Conservation (phyloP, 2,329 filamentous ascomycete genomes). For the Scopulariopsis brevicaulis region DNA sequence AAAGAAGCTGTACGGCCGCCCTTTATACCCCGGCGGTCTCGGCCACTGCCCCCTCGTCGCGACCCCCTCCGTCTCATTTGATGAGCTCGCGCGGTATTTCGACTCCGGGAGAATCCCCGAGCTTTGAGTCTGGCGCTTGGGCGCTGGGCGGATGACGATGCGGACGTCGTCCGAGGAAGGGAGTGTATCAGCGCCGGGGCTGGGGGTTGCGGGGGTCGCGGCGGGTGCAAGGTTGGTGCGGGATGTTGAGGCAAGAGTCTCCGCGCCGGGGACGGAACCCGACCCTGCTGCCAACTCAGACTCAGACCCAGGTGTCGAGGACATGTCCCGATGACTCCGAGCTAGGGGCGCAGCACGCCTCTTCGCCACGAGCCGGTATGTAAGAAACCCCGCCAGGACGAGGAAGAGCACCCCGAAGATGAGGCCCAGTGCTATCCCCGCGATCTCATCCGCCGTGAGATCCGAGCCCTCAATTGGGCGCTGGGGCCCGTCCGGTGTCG, state of each 20-base stretch:
- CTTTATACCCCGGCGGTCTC: conserved; percentile 15
- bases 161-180: conserved; percentile 15
- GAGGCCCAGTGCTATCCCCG: conserved; percentile 14
- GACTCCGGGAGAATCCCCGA: conserved; percentile 1
- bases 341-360: conserved; percentile 6
- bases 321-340: conserved; percentile 4
- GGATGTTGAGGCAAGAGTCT: background rate
- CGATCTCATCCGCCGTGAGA: conserved; percentile 15
- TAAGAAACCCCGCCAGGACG: conserved; percentile 9
- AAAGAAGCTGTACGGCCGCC: conserved; percentile 14
- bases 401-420: conserved; percentile 13
- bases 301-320: background rate
- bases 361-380: conserved; percentile 10
- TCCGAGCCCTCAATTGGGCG: conserved; percentile 1
- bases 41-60: conserved; percentile 12
- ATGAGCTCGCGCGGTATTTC: background rate
- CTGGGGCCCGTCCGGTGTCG: background rate
- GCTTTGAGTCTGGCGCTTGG: conserved; percentile 7
- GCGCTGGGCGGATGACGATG: conserved; percentile 18
- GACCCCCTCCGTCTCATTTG: background rate
- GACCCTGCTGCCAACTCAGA: background rate
- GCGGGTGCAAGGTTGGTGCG: background rate
- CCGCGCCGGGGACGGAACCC: background rate
- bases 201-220: background rate
- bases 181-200: conserved; percentile 7